Evolutionary conservation across 2,329 filamentous ascomycete genomes (phyloP), one percentile per base, ranked within the genome.

Genomic region (Verticillium albo-atrum): DNA sequence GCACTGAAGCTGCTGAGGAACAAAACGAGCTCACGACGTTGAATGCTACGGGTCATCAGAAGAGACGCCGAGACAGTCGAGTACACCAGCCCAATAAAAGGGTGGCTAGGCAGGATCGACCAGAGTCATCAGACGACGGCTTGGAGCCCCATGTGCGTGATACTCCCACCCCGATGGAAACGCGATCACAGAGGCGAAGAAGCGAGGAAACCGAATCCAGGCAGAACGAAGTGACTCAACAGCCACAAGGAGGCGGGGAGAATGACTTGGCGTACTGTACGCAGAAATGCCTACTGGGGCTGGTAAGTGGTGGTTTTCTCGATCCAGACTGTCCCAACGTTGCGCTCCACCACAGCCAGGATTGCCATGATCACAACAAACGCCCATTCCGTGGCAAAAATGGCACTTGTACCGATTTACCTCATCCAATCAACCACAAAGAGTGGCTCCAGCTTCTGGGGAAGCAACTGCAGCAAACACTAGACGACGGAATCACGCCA

Each of bases 271-370:
- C 60, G 47, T 77, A 77, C 62, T 79, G 73, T 64, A 75, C 74
- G 1, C 71, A 77, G 25, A 68, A 68, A 47, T 78, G 75, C 64
- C 67, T 79, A 20, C 65, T 70, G 12, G 74, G 74, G 17, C 64
- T 79, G 32, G 63, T 70, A 10, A 61, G 63, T 7, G 65, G 70
- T 35, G 62, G 63, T 9, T 26, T 60, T 3, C 68, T 77, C 15
- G 73, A 78, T 60, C 25, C 59, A 50, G 25, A 61, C 4, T 78
- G 75, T 64, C 77, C 75, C 0, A 80, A 80, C 61, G 59, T 69
- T 5, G 60, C 42, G 14, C 65, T 70, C 59, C 74, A 81, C 66
- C 61, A 58, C 20, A 59, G 56, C 5, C 54, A 57, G 50, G 32
- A 5, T 27, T 30, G 26, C n/a, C 32, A 32, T 32, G 14, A n/a